Conservation (phyloP, 1,284 basidiomycete species). For the Malassezia slooffiae region DNA sequence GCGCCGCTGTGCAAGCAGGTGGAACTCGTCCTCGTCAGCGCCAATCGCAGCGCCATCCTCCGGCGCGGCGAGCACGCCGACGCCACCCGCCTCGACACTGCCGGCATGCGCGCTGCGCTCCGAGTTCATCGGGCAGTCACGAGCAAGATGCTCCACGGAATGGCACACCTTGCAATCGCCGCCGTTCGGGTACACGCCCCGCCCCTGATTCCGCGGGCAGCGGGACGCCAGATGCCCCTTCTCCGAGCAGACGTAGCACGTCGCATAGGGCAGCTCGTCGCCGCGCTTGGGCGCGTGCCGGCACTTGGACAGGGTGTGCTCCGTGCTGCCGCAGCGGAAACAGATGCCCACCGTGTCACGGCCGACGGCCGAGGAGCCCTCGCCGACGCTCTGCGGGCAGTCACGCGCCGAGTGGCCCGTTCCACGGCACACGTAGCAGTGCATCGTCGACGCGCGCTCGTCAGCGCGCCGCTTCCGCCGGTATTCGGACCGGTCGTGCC, state of each 20-base stretch:
- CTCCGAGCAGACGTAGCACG: slow-evolving; percentile 71
- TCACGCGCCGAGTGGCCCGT: slow-evolving; percentile 73
- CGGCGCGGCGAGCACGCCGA: slow-evolving; percentile 43
- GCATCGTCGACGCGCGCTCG: slow-evolving; percentile 56
- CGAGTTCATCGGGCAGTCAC: slow-evolving; percentile 61
- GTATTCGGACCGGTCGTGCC: slow-evolving; percentile 48
- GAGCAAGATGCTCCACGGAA: slow-evolving; percentile 71
- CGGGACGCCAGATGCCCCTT: slow-evolving; percentile 66
- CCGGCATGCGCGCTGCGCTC: slow-evolving; percentile 3
- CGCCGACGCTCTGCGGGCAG: slow-evolving; percentile 52
- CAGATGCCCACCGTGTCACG: slow-evolving; percentile 39
- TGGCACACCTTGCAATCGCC: slow-evolving; percentile 86
- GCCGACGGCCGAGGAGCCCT: slow-evolving; percentile 37
- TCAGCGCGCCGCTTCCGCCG: slow-evolving; percentile 60
- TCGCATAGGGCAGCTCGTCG: slow-evolving; percentile 64
- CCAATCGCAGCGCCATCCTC: slow-evolving; percentile 21
- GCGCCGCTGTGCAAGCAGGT: slow-evolving; percentile 2
- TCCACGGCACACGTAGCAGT: slow-evolving; percentile 77
- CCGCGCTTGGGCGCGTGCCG: slow-evolving; percentile 54
- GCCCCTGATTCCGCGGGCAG: slow-evolving; percentile 68
- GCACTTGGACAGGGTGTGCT: slow-evolving; percentile 68
- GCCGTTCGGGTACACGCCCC: slow-evolving; percentile 80
- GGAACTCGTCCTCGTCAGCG: slow-evolving; percentile 15
- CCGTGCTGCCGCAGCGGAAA: slow-evolving; percentile 66
- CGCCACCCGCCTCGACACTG: slow-evolving; percentile 11